These are phyloP conservation scores for Suhomyces sp. DNA, from an alignment of 805 yeast species.

Conservation along the genomic window DNA sequence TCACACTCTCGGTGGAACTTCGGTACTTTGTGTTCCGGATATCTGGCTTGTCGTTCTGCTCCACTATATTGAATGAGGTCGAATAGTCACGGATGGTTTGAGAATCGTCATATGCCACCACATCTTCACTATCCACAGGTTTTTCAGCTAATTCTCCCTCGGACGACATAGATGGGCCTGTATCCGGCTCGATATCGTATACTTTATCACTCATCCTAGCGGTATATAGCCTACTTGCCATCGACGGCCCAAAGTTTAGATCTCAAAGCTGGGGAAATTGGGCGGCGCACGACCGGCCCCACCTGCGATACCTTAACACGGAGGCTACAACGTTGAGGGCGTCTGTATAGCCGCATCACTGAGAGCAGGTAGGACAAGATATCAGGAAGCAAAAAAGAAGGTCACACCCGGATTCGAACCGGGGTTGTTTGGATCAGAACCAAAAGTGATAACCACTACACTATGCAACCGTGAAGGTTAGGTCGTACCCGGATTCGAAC, in stretches of 20 bases:
- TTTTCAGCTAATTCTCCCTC: background rate
- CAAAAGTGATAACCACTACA: slow-evolving; percentile 81
- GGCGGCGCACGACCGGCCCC: background rate
- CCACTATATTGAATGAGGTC: slow-evolving; percentile 14
- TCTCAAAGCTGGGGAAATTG: slow-evolving; percentile 4
- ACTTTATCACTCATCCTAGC: background rate
- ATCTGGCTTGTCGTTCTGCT: slow-evolving; percentile 21
- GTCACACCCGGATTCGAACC: slow-evolving; percentile 85
- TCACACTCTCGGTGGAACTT: slow-evolving; percentile 27
- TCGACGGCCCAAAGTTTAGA: background rate
- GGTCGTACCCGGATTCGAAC: slow-evolving; percentile 46
- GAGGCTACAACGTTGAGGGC: background rate
- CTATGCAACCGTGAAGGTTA: slow-evolving; percentile 45
- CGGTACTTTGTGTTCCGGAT: slow-evolving; percentile 29
- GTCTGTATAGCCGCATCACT: background rate
- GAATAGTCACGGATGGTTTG: slow-evolving; percentile 7
- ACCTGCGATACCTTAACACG: background rate
- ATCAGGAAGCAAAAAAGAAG: slow-evolving; percentile 23
- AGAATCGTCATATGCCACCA: background rate
- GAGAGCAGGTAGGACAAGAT: background rate
- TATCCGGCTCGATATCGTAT: background rate
- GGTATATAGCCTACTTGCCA: background rate
- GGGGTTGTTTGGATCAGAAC: slow-evolving; percentile 82
- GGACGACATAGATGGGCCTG: background rate
- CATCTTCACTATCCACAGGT: background rate